phyloP scores from a whole-genome alignment of 495 filamentous ascomycete species.

The Tuber melanosporum region DNA sequence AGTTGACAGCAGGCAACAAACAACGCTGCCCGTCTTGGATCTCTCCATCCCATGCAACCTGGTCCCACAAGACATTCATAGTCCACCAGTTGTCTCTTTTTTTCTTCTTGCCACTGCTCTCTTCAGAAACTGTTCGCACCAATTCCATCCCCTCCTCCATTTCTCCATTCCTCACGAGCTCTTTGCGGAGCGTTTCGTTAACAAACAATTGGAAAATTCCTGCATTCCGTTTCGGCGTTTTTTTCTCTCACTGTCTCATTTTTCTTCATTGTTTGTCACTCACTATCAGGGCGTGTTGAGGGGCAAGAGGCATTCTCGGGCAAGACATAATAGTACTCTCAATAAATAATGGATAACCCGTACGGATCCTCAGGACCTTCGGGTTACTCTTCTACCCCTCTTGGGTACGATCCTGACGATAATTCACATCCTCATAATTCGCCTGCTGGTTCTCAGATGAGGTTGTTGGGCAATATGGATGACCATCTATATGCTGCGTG shows the following conservation, averaged over 20 bases:
- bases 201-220: slow-evolving; percentile 18
- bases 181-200: slow-evolving; percentile 7
- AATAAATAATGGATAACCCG: slow-evolving; percentile 29
- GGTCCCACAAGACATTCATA: slow-evolving; percentile 2
- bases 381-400: slow-evolving; percentile 24
- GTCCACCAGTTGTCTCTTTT: slow-evolving; percentile 24
- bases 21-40: slow-evolving; percentile 10
- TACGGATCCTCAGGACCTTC: slow-evolving; percentile 29
- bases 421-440: slow-evolving; percentile 22
- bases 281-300: neutral
- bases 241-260: neutral
- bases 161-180: slow-evolving; percentile 5
- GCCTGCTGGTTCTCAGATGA: slow-evolving; percentile 33
- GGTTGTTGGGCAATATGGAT: slow-evolving; percentile 34
- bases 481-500: slow-evolving; percentile 30
- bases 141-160: slow-evolving; percentile 1
- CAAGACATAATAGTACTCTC: slow-evolving; percentile 4
- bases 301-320: neutral
- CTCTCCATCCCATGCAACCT: neutral
- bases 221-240: neutral
- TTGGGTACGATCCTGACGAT: slow-evolving; percentile 33
- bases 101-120: neutral
- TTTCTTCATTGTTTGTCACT: slow-evolving; percentile 7
- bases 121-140: neutral
- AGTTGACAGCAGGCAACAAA: slow-evolving; percentile 22